Base-by-base conservation (phyloP, 1,284 basidiomycete genomes). In the Cryptococcus jaspeensis region DNA sequence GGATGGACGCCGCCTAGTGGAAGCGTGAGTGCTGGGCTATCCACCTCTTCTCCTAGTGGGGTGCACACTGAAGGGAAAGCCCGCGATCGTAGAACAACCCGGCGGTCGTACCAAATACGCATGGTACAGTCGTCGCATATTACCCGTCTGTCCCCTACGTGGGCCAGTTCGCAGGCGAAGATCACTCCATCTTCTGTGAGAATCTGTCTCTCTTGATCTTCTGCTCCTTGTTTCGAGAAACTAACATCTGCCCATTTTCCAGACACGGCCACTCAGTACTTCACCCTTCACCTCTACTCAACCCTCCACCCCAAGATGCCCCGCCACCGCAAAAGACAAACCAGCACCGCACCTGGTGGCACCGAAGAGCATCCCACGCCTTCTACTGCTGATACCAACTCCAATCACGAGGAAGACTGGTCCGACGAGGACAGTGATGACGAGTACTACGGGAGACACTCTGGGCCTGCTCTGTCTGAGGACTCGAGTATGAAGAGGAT, bases 91-190 rank as follows among this genome's bases (percentile, higher is more conserved):
- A 13, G n/a, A 52, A 18, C 47, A 50, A 38, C 50, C 52, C 8
- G 88, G 81, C 84, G 44, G 80, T 90, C 22, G 78, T 96, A 11
- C 95, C 94, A 0, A 97, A 96, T 69, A 85, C 88, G 3, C 83
- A 84, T 61, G 95, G 95, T 3, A 89, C 90, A 1, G 84, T 91
- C 12, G 93, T 98, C 0, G 90, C 92, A 1, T 80, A 82, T 38
- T 93, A 93, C 67, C 81, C 83, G 3, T 80, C 86, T 13, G 90
- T 92, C 56, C 87, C 93, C 36, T 99, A 99, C 72, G 90, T 88
- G 12, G 96, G 92, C 0, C 94, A 97, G 74, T 98, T 88, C 76
- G 93, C 91, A 35, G 64, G 68, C 60, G 75, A 74, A 48, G 75
- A 76, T 54, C 71, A 65, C 11, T 58, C 65, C 35, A 53, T 62